A percentile compares a stretch with the other conserved stretches of the same genome.
Evolutionary conservation across 345 rosid species (phyloP).

Genomic region (Salix dunnii): DNA sequence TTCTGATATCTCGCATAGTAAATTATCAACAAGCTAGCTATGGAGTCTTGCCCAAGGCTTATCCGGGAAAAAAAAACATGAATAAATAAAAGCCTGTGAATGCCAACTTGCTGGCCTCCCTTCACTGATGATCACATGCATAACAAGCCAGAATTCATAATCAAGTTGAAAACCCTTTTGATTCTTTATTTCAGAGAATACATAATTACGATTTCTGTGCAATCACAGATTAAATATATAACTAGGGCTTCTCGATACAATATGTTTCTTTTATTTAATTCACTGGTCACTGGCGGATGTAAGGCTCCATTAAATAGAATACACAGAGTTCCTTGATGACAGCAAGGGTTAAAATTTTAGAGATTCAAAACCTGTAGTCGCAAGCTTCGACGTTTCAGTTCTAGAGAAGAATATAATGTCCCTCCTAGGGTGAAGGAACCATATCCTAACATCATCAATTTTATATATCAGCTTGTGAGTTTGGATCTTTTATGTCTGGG

Average conservation of each 20-base stretch:
- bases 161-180: background rate
- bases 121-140: too few relatives aligned
- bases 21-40: too few relatives aligned
- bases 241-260: background rate
- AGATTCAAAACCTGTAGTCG: background rate
- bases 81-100: too few relatives aligned
- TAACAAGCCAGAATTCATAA: too few relatives aligned
- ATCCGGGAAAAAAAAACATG: too few relatives aligned
- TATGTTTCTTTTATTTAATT: background rate
- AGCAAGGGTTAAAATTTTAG: background rate
- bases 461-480: background rate
- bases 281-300: background rate
- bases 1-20: too few relatives aligned
- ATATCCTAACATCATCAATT: background rate
- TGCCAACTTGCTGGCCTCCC: too few relatives aligned
- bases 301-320: background rate
- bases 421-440: background rate
- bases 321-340: background rate
- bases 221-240: background rate
- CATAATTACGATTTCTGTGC: background rate
- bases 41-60: too few relatives aligned
- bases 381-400: slow-evolving; percentile 7
- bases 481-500: background rate
- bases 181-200: background rate
- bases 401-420: slow-evolving; percentile 17